These are phyloP conservation scores for Myxozyma neotropica DNA, from an alignment of 805 yeast species.

Conservation along the genomic window DNA sequence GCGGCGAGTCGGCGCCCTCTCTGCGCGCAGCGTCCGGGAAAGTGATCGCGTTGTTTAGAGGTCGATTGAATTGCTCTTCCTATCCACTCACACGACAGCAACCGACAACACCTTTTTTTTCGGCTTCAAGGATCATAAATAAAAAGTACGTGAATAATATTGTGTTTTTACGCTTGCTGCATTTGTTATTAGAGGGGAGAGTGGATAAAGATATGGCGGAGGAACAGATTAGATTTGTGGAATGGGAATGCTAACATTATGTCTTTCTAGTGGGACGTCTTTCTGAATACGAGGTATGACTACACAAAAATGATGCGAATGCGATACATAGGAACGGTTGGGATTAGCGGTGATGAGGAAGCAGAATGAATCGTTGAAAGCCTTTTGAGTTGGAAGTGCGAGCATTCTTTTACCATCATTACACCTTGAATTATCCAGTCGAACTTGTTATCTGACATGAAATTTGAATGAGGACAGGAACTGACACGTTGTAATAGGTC, in stretches of 20 bases:
- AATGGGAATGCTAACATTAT: conserved; percentile 9
- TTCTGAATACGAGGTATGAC: conserved; percentile 34
- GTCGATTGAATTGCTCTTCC: conserved; percentile 6
- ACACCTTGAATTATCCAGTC: no score
- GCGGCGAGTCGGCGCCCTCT: neutral
- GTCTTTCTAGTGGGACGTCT: conserved; percentile 33
- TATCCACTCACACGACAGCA: conserved; percentile 11
- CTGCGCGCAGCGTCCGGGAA: neutral
- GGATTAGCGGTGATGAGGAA: no score
- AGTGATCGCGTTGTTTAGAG: conserved; percentile 1
- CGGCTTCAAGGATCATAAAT: conserved; percentile 15
- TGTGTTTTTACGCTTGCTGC: no score
- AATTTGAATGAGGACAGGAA: no score
- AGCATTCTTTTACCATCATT: neutral
- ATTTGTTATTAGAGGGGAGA: no score
- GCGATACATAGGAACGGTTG: neutral
- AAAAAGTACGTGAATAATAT: conserved; percentile 5
- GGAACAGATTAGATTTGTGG: neutral
- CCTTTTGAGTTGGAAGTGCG: neutral
- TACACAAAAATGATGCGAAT: neutral
- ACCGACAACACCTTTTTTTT: conserved; percentile 7
- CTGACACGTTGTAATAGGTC: conserved; percentile 59
- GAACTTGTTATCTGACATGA: no score
- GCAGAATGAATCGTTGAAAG: no score
- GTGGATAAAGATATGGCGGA: neutral